Evolutionary conservation across 2,329 filamentous ascomycete species (phyloP), one percentile per base, ranked within the genome.

Genomic region (Tolypocladium pustulatum): DNA sequence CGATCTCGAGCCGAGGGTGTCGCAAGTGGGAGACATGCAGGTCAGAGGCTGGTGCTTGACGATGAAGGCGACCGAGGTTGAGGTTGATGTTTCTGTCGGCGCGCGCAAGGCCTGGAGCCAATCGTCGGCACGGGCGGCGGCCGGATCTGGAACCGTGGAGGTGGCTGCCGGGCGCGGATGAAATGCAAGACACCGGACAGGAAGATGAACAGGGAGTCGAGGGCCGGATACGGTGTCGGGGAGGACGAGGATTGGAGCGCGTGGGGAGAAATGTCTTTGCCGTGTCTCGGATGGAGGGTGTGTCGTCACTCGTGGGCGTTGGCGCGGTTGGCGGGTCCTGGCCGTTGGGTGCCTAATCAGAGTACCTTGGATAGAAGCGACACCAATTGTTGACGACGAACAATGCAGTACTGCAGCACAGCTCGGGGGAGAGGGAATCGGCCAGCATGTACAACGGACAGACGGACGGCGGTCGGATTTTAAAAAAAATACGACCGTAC

Each of bases 1-100:
- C 59, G 60, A 60, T 36, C 40, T 55, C 57, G 61, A 57, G 59
- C 57, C 60, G 32, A 55, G 37, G 51, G 34, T n/a, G 51, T 12
- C 32, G 51, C 51, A 34, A 25, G 5, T 15, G 36, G 53, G 41
- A 43, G 61, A 54, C 51, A 54, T 54, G 49, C 40, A 56, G 59
- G 46, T 43, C 57, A 34, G 9, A 56, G 20, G 40, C 3, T n/a
- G 40, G n/a, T 38, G 20, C 2, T n/a, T 10, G 40, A 25, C 41
- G 22, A 0, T 10, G 41, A 46, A 10, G 40, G 6, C 40, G 20
- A 41, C 20, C 20, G 40, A 17, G 10, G 37, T 13, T 1, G 40
- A 17, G 10, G 37, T 13, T 1, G 15, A 30, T 49, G 8, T 27
- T 20, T 20, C 15, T 9, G 46, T 3, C 3, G 27, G 25, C 30